Evolutionary conservation across 108 stramenopile species (phyloP), one percentile per base, ranked within the genome.

Genomic region (Nannochloropsis oceanica): DNA sequence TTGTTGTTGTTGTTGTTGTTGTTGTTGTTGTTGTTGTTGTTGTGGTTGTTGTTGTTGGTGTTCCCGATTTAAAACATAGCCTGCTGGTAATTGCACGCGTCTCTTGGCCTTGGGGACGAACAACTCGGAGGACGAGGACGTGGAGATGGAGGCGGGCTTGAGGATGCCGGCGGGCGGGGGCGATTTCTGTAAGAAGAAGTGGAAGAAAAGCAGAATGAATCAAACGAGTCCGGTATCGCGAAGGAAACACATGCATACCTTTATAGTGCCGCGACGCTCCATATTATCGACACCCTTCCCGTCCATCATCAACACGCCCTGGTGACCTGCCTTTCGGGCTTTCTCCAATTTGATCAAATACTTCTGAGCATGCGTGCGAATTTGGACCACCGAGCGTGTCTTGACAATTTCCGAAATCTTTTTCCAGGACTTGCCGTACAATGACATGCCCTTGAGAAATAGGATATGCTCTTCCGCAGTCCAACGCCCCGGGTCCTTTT

Each of bases 281-380:
- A 10, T 73, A n/a, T 73, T 73, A 73, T 73, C 59, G 59, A 73
- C 59, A n/a, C 59, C 59, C n/a, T 73, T 73, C 59, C 59, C 59
- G n/a, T 73, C 59, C 59, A 73, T 73, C 59, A 73, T 73, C n/a
- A 73, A 73, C 22, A 73, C 59, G n/a, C 59, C 59, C 43, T 84
- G 25, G 14, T 84, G 43, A 43, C 43, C 59, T n/a, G 59, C 59
- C 59, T 73, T 73, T 73, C 59, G 18, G n/a, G 59, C 83, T 22
- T 84, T 87, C 24, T 87, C 85, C 81, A 88, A 18, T 0, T 88
- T 85, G 24, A 26, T 46, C 24, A 85, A 81, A 25, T 88, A 88
- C 81, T 88, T 88, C 85, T 88, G 87, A 25, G 87, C 85, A 81
- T 88, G 87, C 26, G 87, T 85, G 22, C 87, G 25, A 22, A 88